Evolutionary conservation across 2,329 filamentous ascomycete species (phyloP), one percentile per base, ranked within the genome.

Genomic region (Sordariomycetes sp.): DNA sequence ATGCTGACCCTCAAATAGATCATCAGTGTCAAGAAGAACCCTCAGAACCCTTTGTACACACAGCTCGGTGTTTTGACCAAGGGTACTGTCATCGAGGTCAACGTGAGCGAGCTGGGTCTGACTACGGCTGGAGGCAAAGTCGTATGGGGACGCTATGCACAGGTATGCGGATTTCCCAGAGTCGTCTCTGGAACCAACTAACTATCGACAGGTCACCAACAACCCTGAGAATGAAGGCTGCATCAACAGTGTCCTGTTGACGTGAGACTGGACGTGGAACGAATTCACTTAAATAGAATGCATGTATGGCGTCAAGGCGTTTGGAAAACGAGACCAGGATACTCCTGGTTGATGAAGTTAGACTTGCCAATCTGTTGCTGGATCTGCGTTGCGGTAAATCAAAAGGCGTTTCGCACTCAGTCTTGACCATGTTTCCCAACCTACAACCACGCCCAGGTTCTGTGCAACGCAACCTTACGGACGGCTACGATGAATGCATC

Each of bases 91-190:
- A 77, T 90, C 51, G 90, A 96, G 61, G 87, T 96, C 49, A 94
- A 98, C 54, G 87, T 95, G 20, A 83, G 75, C 37, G 92, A 98
- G 57, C 62, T 96, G 42, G 92, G 92, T 42, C 67, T 96, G 41
- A 86, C 93, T 12, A 96, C 92, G 3, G 82, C 88, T 2, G 80
- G 79, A 42, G 92, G 92, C 42, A 95, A 95, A 64, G 86, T 94
- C 8, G 86, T 90, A 6, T 95, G 88, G 88, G 87, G 86, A 46
- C 72, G 85, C 45, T 92, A 80, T 63, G 84, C 83, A 7, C 82
- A 87, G 58, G 70, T 85, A 27, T 33, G 26, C 6, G 20, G 10
- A 6, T 6, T 23, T 21, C 8, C 20, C 16, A 7, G 16, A 25
- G 33, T 21, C 24, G 16, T 21, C 28, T 32, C 29, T 17, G 20